Evolutionary conservation across 2,329 filamentous ascomycete species (phyloP).

Genomic region (Myriangium duriaei): DNA sequence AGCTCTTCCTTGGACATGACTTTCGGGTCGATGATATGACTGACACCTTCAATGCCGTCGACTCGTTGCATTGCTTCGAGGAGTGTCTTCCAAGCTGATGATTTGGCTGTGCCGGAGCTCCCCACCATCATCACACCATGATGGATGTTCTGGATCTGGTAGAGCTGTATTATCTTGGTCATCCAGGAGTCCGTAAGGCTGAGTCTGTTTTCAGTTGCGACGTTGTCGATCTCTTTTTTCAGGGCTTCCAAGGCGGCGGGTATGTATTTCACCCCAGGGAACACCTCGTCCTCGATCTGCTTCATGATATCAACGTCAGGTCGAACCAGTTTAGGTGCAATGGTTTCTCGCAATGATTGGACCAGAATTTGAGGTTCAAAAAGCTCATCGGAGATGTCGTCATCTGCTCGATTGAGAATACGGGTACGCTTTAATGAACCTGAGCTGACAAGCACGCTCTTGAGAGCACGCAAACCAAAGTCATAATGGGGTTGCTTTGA

Average conservation of each 20-base stretch:
- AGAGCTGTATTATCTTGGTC: slow-evolving; percentile 91
- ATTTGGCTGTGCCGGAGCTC: slow-evolving; percentile 94
- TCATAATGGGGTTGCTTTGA: slow-evolving; percentile 99
- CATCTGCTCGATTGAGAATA: slow-evolving; percentile 45
- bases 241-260: slow-evolving; percentile 74
- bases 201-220: slow-evolving; percentile 74
- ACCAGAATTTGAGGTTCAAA: slow-evolving; percentile 97
- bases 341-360: slow-evolving; percentile 95
- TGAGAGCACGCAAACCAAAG: slow-evolving; percentile 91
- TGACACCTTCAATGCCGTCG: slow-evolving; percentile 85
- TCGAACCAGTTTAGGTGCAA: slow-evolving; percentile 91
- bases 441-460: slow-evolving; percentile 96
- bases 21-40: slow-evolving; percentile 96
- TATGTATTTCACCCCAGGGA: slow-evolving; percentile 86
- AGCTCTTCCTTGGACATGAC: slow-evolving; percentile 99
- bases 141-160: slow-evolving; percentile 95
- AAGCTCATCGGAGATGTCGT: slow-evolving; percentile 48
- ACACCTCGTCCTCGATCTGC: slow-evolving; percentile 69
- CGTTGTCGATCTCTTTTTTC: slow-evolving; percentile 65
- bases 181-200: slow-evolving; percentile 93
- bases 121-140: slow-evolving; percentile 99
- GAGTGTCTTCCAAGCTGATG: slow-evolving; percentile 83
- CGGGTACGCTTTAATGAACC: slow-evolving; percentile 86
- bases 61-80: slow-evolving; percentile 83
- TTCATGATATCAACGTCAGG: slow-evolving; percentile 83